A percentile compares a stretch with the other conserved stretches of the same genome.
phyloP scores from a whole-genome alignment of 2,329 filamentous ascomycete species.

The Exophiala bonariae region DNA sequence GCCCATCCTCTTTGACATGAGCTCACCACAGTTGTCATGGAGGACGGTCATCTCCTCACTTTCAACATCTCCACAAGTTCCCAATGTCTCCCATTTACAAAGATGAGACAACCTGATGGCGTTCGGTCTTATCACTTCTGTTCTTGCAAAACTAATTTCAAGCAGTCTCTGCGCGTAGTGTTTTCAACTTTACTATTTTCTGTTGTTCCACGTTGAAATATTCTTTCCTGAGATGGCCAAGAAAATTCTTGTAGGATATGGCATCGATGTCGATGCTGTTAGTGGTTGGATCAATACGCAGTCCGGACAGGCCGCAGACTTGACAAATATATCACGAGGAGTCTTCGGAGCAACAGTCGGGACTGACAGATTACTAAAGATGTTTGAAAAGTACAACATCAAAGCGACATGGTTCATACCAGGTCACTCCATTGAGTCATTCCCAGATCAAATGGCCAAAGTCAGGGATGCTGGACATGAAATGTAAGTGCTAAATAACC shows the following conservation, averaged over 20 bases:
- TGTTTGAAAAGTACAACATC: slow-evolving; percentile 44
- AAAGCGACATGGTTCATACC: slow-evolving; percentile 61
- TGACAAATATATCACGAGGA: slow-evolving; percentile 29
- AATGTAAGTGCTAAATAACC: slow-evolving; percentile 34
- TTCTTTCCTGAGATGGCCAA: slow-evolving; percentile 21
- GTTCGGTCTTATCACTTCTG: no score
- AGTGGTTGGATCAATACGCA: slow-evolving; percentile 40
- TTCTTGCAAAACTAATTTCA: no score
- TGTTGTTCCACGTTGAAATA: no score
- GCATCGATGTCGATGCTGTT: slow-evolving; percentile 24
- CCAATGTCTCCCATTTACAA: no score
- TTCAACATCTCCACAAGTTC: no score
- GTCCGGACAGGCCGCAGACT: slow-evolving; percentile 37
- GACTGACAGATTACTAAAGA: slow-evolving; percentile 35
- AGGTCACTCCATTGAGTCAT: slow-evolving; percentile 58
- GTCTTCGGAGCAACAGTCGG: slow-evolving; percentile 29
- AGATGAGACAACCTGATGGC: no score
- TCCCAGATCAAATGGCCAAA: slow-evolving; percentile 48
- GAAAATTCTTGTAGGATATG: slow-evolving; percentile 21
- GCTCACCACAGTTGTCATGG: background rate
- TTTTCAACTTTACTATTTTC: no score
- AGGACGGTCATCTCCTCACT: background rate
- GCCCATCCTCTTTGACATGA: slow-evolving; percentile 8
- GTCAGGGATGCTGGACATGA: slow-evolving; percentile 45
- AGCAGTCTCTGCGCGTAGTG: no score